Evolutionary conservation across 192 early-diverging fungal genomes (phyloP), one percentile per base, ranked within the genome.

Genomic region (Coemansia sp.): DNA sequence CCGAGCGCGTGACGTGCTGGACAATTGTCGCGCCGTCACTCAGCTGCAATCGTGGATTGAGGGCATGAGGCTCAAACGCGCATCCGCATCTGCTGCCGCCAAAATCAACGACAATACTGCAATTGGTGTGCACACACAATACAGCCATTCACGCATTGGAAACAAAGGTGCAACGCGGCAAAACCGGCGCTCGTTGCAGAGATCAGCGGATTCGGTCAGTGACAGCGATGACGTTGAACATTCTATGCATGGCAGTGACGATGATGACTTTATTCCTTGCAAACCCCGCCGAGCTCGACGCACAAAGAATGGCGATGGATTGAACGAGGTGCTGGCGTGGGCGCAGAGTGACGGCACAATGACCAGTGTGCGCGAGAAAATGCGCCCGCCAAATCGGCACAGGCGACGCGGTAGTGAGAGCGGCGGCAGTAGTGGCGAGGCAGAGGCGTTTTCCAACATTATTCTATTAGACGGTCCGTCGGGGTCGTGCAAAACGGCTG

Each of bases 401-500:
- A 5, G 46, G 18, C 70, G 76, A 5, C 63, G 51, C 10, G 60
- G 55, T 5, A 70, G 76, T 31, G 61, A 58, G 4, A 61, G 66
- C 4, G 67, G 60, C 44, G 64, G 50, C 46, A 78, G 63, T 49
- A 18, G 49, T 47, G 82, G 79, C 66, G 81, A 82, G 24, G 67
- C 79, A 2, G 76, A 73, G 36, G 28, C 67, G 1, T 73, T 73
- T 34, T 64, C 67, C n/a, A 86, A 86, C 56, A 66, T 87, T 23
- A 76, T 89, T 26, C 65, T 92, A 2, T 61, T 94, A 3, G 76
- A 85, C 15, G 93, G 93, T 1, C 86, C 85, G 0, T 65, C 76
- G 8, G 90, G 91, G 15, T 80, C 81, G 48, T 87, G 93, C 25
- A 91, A 92, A 42, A 90, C 90, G 1, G 85, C 88, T 3, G 70